Evolutionary conservation across 2,329 filamentous ascomycete species (phyloP), one percentile per base, ranked within the genome.

Genomic region (Hypoxylon sp.): DNA sequence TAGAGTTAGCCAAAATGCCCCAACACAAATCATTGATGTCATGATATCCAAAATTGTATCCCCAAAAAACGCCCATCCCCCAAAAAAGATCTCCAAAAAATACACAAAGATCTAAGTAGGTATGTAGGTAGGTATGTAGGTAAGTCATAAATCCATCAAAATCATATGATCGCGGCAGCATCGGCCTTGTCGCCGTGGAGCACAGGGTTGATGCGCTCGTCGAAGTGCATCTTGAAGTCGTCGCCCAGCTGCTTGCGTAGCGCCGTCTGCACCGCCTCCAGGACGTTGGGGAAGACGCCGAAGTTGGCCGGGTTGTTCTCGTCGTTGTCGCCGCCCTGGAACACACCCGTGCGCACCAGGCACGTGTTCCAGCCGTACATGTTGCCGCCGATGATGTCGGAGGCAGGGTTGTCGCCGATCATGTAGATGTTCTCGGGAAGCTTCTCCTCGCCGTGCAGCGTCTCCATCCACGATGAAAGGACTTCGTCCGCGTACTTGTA

Each of bases 321-420:
- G 76, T 93, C 91, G 76, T 93, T 93, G 65, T 89, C 90, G 17
- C 87, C 90, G 68, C 91, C 91, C 81, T 92, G 90, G 86, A 91
- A 93, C 51, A 93, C 91, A 81, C 91, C 91, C 0, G 91, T 93
- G 76, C 91, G 88, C 62, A 93, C 91, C 60, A 93, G 81, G 76
- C 91, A 93, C 2, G 91, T 93, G 81, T 93, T 93, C 91, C 91
- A 93, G 66, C 90, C 90, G 79, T 93, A 93, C 86, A 90, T 91
- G 85, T 93, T 93, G 68, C 91, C 91, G 68, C 91, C 91, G 70
- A 91, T 85, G 75, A 93, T 92, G 77, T 93, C 90, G 25, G 89
- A 91, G 25, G 89, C 88, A 5, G 90, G 90, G 82, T 92, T 93
- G 80, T 93, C 90, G 71, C 90, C 90, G 60, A 93, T 83, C 90